Conservation (phyloP, 495 filamentous ascomycete species). For the Entonaema liquescens region DNA sequence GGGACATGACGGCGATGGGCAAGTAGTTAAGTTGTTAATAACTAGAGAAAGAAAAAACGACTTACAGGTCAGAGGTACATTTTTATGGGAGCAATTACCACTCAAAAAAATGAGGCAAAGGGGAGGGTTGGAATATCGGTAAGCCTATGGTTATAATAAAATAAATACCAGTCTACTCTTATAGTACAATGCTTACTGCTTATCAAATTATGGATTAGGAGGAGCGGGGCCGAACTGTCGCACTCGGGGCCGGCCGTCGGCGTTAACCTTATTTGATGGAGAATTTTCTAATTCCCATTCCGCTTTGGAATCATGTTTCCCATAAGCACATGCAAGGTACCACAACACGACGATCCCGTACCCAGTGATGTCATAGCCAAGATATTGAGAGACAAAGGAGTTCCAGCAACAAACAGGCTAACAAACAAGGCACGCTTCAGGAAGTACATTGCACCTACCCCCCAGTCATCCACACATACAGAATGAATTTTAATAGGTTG, state of each 20-base stretch:
- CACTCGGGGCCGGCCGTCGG: conserved; percentile 21
- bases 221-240: conserved; percentile 24
- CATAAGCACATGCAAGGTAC: conserved; percentile 31
- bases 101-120: too few relatives aligned
- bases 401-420: not conserved
- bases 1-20: not conserved
- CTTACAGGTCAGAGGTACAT: too few relatives aligned
- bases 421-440: not conserved
- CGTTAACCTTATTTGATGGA: conserved; percentile 35
- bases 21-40: too few relatives aligned
- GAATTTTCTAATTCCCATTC: conserved; percentile 14
- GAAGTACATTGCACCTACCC: not conserved
- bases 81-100: too few relatives aligned
- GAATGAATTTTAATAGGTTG: not conserved
- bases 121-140: too few relatives aligned
- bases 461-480: not conserved
- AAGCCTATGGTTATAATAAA: too few relatives aligned
- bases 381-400: conserved; percentile 20
- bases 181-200: not conserved
- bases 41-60: too few relatives aligned
- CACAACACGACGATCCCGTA: not conserved
- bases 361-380: conserved; percentile 40
- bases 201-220: not conserved
- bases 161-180: not conserved
- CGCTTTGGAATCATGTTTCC: not conserved